Evolutionary conservation across 164 flowering plant genomes (phyloP).

Genomic region (Chimonanthus praecox): DNA sequence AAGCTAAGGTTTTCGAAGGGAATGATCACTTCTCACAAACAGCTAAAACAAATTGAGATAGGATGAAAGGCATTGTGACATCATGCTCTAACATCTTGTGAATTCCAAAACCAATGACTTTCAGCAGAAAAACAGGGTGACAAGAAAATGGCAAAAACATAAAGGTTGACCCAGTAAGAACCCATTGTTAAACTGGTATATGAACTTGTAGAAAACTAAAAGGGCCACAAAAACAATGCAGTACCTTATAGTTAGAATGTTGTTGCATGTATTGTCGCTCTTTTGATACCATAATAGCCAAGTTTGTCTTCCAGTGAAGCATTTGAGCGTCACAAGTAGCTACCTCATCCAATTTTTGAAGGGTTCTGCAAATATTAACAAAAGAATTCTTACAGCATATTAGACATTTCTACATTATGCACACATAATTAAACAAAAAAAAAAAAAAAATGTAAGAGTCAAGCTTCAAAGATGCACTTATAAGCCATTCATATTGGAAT

Average conservation of each 20-base stretch:
- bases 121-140: no score
- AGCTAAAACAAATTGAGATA: no score
- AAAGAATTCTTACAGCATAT: background rate
- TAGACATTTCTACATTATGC: background rate
- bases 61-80: no score
- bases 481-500: background rate
- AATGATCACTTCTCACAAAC: no score
- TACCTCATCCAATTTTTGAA: constrained; percentile 80
- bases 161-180: no score
- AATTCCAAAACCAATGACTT: no score
- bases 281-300: constrained; percentile 76
- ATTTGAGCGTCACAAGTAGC: constrained; percentile 74
- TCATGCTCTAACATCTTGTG: no score
- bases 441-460: background rate
- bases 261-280: constrained; percentile 88
- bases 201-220: no score
- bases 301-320: constrained; percentile 76
- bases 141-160: no score
- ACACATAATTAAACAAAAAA: background rate
- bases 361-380: constrained; percentile 42
- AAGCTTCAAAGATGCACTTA: background rate
- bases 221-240: background rate
- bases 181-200: no score
- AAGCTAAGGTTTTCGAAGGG: no score
- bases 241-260: constrained; percentile 72